A percentile compares a stretch with the other conserved stretches of the same genome.
These are phyloP conservation scores for Debaryomycetaceae sp. DNA, from an alignment of 1,139 yeast species.

Conservation along the genomic window DNA sequence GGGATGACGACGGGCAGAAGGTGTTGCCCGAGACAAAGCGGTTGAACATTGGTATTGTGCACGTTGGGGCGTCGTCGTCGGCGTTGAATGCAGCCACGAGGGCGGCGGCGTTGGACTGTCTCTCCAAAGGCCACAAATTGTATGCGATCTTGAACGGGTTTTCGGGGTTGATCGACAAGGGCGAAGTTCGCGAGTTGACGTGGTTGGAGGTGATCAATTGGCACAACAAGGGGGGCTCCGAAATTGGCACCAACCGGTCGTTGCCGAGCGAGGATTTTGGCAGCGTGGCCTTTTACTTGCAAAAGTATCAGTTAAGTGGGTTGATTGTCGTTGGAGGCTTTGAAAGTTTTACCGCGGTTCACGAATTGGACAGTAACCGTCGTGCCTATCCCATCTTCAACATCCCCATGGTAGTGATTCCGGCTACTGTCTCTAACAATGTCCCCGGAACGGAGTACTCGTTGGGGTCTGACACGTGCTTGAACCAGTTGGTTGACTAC, in stretches of 20 bases:
- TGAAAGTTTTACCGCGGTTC: constrained; percentile 82
- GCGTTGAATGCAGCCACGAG: constrained; percentile 92
- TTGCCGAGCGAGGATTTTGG: constrained; percentile 84
- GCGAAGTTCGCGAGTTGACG: constrained; percentile 62
- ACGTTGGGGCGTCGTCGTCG: constrained; percentile 96
- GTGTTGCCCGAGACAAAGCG: constrained; percentile 47
- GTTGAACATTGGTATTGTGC: constrained; percentile 74
- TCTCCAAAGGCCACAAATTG: constrained; percentile 85
- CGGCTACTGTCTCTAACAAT: constrained; percentile 95
- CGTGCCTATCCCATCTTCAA: constrained; percentile 79
- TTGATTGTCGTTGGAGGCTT: constrained; percentile 90
- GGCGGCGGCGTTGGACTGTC: constrained; percentile 86
- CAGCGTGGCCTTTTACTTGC: constrained; percentile 84
- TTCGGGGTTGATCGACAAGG: constrained; percentile 82
- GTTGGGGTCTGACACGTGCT: constrained; percentile 89
- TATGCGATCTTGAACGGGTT: constrained; percentile 90
- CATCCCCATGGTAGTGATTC: constrained; percentile 89
- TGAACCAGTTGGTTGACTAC: constrained; percentile 83
- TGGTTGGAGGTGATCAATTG: constrained; percentile 91
- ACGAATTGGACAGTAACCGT: constrained; percentile 73
- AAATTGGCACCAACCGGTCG: constrained; percentile 88
- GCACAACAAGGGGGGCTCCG: constrained; percentile 92
- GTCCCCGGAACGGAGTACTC: constrained; percentile 98
- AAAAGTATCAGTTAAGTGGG: constrained; percentile 80
- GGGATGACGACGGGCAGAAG: constrained; percentile 61